Conservation (phyloP, 2,329 filamentous ascomycete genomes). For the Chrysoporthe puriensis region DNA sequence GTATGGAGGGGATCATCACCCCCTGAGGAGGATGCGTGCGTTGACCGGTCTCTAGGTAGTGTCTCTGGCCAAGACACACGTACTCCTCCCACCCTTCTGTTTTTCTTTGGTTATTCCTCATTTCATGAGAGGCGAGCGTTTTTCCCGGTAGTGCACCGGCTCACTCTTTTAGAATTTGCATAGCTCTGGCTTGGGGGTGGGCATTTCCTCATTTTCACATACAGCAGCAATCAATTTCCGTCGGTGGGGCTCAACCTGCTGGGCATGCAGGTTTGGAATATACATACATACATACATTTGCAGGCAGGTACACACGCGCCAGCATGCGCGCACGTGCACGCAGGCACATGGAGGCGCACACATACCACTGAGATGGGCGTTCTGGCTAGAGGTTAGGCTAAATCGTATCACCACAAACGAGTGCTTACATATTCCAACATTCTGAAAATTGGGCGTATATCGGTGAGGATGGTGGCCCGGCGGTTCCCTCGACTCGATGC, state of each 20-base stretch:
- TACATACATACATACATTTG: not conserved
- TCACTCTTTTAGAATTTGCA: constrained; percentile 22
- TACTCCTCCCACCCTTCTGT: not conserved
- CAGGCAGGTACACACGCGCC: not conserved
- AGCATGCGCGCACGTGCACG: not conserved
- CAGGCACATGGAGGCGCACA: constrained; percentile 6
- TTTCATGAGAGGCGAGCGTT: constrained; percentile 8
- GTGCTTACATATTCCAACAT: not conserved
- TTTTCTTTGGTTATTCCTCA: constrained; percentile 3
- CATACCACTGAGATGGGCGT: constrained; percentile 6
- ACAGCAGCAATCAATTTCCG: constrained; percentile 10
- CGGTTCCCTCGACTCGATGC: too few relatives aligned
- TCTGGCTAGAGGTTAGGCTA: constrained; percentile 13
- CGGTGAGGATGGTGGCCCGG: not conserved
- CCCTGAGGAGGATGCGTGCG: not conserved
- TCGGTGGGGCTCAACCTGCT: not conserved
- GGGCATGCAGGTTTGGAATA: not conserved
- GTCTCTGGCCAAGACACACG: not conserved
- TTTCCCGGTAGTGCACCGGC: constrained; percentile 9
- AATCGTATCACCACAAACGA: not conserved
- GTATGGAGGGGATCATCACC: constrained; percentile 47
- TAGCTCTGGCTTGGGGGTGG: constrained; percentile 21
- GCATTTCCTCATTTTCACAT: constrained; percentile 15
- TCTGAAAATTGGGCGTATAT: not conserved
- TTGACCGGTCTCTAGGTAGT: not conserved